Evolutionary conservation across 805 yeast genomes (phyloP), one percentile per base, ranked within the genome.

Genomic region (Starmerella sirachaensis): DNA sequence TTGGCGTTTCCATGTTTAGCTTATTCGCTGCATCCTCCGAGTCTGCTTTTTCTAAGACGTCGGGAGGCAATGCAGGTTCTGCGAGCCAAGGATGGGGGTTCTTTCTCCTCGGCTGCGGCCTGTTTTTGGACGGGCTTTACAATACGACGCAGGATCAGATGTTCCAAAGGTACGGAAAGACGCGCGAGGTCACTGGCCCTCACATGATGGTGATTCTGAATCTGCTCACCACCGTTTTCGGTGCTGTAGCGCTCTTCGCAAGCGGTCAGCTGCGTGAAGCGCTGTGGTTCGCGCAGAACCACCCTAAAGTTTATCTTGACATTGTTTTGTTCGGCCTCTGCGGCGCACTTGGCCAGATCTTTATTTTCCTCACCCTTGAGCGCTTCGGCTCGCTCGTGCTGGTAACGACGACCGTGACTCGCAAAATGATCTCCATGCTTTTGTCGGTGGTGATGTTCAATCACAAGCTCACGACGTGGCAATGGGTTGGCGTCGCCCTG

Each of bases 351-450:
- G 99, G 99, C 12, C 97, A 91, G 59, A 72, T 86, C n/a, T 91
- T 93, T 60, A 83, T 91, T 29, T 91, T 86, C 55, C 59, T 75
- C 37, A 84, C 94, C 2, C 62, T 91, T 31, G 91, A 83, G 49
- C 68, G 72, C 41, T 91, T 82, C 55, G 94, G 88, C 33, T 83
- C 95, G 2, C 63, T 91, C 42, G 71, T 81, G 0, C 64, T 91
- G 38, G 85, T 88, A 20, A 88, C 94, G 28, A 88, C 93, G 13
- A 91, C 97, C 0, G 96, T 91, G 8, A 88, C 98, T 1, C 70
- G 99, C 50, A 91, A 91, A 54, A 88, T 91, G 95, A 64, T 85
- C 33, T 84, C 96, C 27, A 88, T 91, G 97, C 68, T 85, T 23
- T 60, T 88, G 37, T 80, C 94, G 52, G 95, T 91, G 35, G 57